Evolutionary conservation across 768 basidiomycete species (phyloP), one percentile per base, ranked within the genome.

Genomic region (Lactarius sp.): DNA sequence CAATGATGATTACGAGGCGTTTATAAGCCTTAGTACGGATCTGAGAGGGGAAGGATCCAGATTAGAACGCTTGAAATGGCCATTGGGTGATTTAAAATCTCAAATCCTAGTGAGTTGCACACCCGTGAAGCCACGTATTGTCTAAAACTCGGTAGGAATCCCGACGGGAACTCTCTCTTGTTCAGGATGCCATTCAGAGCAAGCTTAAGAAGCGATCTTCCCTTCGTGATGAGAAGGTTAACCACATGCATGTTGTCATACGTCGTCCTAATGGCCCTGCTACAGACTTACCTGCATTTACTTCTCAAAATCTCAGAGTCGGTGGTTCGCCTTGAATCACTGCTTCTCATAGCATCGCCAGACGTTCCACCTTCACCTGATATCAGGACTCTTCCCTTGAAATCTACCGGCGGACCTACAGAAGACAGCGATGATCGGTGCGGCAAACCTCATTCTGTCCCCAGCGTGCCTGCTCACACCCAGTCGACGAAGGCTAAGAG

Each of bases 1-100:
- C 73, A 98, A 99, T 75, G 89, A 94, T 69, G 97, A 98, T 76
- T 99, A 98, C 71, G 94, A 94, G 73, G 94, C 94, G 14, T 99
- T 98, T 73, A 96, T 98, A 70, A 93, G 91, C 69, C 79, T 99
- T 36, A 95, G 95, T 67, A 94, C 95, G 3, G 94, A 98, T 70
- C 73, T 98, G 67, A 82, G 86, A 68, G 93, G 89, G 50, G 95
- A 98, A 75, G 89, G 90, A 3, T 78, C 80, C 44, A 79, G 92
- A 66, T 73, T 96, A 69, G 79, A 81, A 62, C 77, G 81, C 62
- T 72, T 99, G 61, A 85, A 86, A 67, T 74, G 73, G 31, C 95
- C 96, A 0, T 73, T 99, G 56, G 74, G 71, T 9, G 79, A 77
- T 22, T 73, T 98, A 22, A 84, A 83, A 67, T 70, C 71, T 37